phyloP scores from a whole-genome alignment of 1,284 basidiomycete species.

The Cutaneotrichosporon curvatum region DNA sequence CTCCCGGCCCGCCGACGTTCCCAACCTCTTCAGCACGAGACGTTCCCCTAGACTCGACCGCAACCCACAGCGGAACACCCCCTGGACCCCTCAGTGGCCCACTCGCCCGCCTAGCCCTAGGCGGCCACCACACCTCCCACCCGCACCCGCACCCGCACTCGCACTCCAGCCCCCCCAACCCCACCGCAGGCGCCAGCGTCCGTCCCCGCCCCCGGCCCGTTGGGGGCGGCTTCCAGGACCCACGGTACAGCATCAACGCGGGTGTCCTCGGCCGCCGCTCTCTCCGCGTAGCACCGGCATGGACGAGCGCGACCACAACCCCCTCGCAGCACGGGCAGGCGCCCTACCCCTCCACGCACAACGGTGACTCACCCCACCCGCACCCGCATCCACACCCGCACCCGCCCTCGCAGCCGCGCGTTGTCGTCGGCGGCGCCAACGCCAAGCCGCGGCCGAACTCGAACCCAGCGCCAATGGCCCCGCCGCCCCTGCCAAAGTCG shows the following conservation, averaged over 20 bases:
- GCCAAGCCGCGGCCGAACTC: background rate
- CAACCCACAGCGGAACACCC: background rate
- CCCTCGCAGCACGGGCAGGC: too few relatives aligned
- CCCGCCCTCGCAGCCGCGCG: background rate
- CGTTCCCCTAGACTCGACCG: slow-evolving; percentile 3
- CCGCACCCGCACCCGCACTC: background rate
- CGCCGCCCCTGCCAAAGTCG: background rate
- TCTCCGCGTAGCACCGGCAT: slow-evolving; percentile 22
- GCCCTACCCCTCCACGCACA: too few relatives aligned
- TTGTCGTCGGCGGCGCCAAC: background rate
- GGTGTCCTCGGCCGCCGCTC: slow-evolving; percentile 11
- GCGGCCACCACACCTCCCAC: background rate
- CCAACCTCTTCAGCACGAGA: slow-evolving; percentile 15
- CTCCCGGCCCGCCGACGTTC: slow-evolving; percentile 2
- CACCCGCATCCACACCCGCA: too few relatives aligned
- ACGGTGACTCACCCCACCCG: too few relatives aligned
- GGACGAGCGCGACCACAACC: slow-evolving; percentile 10
- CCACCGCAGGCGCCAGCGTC: too few relatives aligned
- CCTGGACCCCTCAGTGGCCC: background rate
- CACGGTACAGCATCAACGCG: slow-evolving; percentile 19
- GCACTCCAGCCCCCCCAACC: background rate
- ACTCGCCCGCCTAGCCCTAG: slow-evolving; percentile 1
- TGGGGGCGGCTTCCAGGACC: slow-evolving; percentile 14
- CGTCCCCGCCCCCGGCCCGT: slow-evolving; percentile 2
- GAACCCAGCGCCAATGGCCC: background rate